These are phyloP conservation scores for Evernia prunastri DNA, from an alignment of 495 filamentous ascomycete species.

Conservation along the genomic window DNA sequence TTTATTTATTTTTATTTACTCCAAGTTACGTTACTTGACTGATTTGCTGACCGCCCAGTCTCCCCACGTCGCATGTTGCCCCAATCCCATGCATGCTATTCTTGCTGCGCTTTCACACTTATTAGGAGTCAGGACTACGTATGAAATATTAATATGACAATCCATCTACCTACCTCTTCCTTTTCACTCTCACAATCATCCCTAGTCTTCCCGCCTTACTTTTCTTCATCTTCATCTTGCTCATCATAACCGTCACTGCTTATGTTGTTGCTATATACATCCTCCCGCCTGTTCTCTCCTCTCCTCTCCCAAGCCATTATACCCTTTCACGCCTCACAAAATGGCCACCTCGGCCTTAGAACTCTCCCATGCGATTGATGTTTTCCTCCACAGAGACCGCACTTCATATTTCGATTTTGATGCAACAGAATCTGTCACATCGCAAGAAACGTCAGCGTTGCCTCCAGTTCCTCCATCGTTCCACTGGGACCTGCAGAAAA, in stretches of 20 bases:
- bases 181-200: not conserved
- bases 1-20: too few relatives aligned
- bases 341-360: conserved; percentile 1
- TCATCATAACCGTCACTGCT: not conserved
- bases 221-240: not conserved
- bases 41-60: too few relatives aligned
- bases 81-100: not conserved
- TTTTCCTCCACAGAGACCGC: conserved; percentile 17
- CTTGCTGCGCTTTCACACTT: not conserved
- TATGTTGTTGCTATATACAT: not conserved
- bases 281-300: not conserved
- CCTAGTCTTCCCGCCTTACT: not conserved
- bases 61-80: too few relatives aligned
- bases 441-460: not conserved
- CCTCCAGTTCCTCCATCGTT: conserved; percentile 13
- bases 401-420: conserved; percentile 16
- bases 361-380: conserved; percentile 17
- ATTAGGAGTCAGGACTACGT: not conserved
- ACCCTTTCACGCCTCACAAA: not conserved
- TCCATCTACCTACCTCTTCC: not conserved
- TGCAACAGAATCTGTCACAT: conserved; percentile 8
- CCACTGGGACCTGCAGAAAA: conserved; percentile 23
- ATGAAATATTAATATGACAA: too few relatives aligned
- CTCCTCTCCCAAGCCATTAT: not conserved
- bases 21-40: too few relatives aligned